Percentiles rank a stretch among this genome's conserved stretches.
Conservation (phyloP, 176 grass and related monocot species). For the Avena insularis region DNA sequence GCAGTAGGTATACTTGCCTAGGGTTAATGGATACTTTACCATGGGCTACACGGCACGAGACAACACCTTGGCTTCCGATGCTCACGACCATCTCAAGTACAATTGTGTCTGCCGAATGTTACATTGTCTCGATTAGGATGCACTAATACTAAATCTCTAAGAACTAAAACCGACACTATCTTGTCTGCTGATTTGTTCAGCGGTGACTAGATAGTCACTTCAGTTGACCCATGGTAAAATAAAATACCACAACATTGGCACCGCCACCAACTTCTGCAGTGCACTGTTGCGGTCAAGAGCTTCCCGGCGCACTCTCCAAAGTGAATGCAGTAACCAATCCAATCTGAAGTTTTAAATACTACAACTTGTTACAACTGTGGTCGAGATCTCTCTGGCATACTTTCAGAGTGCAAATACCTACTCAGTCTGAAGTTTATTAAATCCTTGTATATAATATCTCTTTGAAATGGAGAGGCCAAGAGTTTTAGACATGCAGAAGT, state of each 20-base stretch:
- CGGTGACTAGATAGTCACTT: neutral
- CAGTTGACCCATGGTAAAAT: constrained; percentile 1
- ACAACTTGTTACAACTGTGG: neutral
- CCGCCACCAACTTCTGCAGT: neutral
- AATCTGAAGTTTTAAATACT: constrained; percentile 14
- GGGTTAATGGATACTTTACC: neutral
- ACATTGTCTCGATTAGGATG: neutral
- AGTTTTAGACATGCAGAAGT: constrained; percentile 11
- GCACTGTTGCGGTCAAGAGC: neutral
- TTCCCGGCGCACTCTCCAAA: neutral
- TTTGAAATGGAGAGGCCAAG: neutral
- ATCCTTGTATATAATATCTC: neutral
- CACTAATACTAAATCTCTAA: neutral
- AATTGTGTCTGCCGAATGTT: neutral
- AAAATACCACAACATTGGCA: neutral
- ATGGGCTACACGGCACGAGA: neutral
- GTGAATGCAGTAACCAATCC: neutral
- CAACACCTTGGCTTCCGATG: neutral
- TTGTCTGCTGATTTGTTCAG: neutral
- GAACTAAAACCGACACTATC: neutral
- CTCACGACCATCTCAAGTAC: too few species aligned
- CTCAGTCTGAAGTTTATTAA: neutral
- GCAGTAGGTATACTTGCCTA: neutral
- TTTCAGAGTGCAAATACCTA: neutral
- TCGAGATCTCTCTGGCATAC: neutral